Evolutionary conservation across 2,329 filamentous ascomycete genomes (phyloP), one percentile per base, ranked within the genome.

Genomic region (Colletotrichum sp.): DNA sequence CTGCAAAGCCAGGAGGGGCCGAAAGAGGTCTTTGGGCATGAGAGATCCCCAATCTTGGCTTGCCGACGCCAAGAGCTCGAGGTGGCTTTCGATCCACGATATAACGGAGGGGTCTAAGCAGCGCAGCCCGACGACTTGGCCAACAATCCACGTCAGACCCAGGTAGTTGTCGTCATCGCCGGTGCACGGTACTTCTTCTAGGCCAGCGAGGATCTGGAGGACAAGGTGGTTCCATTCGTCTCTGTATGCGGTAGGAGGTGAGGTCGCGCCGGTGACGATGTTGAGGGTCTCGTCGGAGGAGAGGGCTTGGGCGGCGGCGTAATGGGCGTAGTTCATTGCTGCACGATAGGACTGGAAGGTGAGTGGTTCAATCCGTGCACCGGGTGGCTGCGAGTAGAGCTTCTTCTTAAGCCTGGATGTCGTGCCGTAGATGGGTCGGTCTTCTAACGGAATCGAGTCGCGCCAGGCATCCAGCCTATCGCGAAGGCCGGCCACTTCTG

Each of bases 351-450:
- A 22, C n/a, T 6, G 44, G 44, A 52, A 52, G 10, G 6, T 22
- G 44, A 52, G 44, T 10, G 44, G 44, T 24, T 52, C 44, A 24
- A 52, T 52, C n/a, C 44, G 44, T 2, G n/a, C 0, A 13, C 44
- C n/a, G 12, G 12, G 6, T 0, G 44, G n/a, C 0, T 52, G n/a
- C 22, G 44, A 52, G 2, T 1, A 0, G 44, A 52, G 44, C 6
- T 52, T 1, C 44, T 24, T 52, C 10, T 52, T 52, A 0, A 52
- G 0, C n/a, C 44, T n/a, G 8, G n/a, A 52, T 13, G 44, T 22
- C n/a, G 44, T 3, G 44, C 44, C 44, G n/a, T 52, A 52, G n/a
- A 52, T 24, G n/a, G 44, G 44, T 13, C 44, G 44, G n/a, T 52
- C 44, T 24, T 52, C 44, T 22, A 22, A 3, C 4, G 44, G n/a